Conservation (phyloP, 257 asterid species). For the Petunia secreta region DNA sequence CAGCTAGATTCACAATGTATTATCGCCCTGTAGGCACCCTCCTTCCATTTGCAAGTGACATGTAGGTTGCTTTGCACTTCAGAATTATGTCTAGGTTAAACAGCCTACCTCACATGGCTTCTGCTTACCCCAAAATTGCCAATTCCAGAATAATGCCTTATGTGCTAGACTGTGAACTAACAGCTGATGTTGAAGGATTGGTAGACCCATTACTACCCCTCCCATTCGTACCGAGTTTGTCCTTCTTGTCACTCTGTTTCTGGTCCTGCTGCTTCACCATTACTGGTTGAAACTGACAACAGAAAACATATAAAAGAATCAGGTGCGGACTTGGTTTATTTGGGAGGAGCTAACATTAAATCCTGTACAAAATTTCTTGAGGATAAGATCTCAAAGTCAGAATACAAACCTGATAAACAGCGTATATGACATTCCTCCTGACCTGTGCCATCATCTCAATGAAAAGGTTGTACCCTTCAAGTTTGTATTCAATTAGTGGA, state of each 20-base stretch:
- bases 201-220: constrained; percentile 43
- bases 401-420: constrained; percentile 84
- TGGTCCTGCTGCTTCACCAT: constrained; percentile 73
- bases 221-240: constrained; percentile 50
- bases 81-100: neutral
- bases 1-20: constrained; percentile 2
- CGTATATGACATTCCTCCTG: constrained; percentile 91
- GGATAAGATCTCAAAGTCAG: neutral
- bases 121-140: neutral
- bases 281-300: constrained; percentile 81
- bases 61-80: constrained; percentile 1
- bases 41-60: neutral
- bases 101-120: neutral
- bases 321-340: neutral
- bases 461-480: constrained; percentile 97
- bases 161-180: constrained; percentile 43
- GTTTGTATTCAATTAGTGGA: constrained; percentile 96
- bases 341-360: neutral
- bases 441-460: constrained; percentile 99
- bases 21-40: neutral
- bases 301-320: constrained; percentile 20
- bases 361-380: neutral
- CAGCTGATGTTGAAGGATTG: constrained; percentile 42
- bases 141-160: constrained; percentile 30
- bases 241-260: constrained; percentile 38